Evolutionary conservation across 1,284 basidiomycete species (phyloP).

Genomic region (Puccinia novopanici): DNA sequence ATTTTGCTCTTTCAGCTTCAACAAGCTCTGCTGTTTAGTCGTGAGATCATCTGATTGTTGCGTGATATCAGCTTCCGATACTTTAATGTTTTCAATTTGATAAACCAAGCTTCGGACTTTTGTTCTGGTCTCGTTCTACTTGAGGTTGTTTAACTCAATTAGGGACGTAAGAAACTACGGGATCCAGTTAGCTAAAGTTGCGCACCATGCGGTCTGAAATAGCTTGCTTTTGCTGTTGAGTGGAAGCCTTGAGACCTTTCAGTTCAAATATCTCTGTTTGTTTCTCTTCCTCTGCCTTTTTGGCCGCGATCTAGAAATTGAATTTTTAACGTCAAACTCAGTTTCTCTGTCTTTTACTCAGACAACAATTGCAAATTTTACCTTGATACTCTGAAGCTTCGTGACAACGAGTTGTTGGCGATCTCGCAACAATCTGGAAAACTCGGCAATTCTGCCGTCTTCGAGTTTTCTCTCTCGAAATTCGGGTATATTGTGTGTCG

Average conservation of each 20-base stretch:
- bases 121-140: constrained; percentile 51
- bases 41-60: constrained; percentile 58
- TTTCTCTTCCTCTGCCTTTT: constrained; percentile 53
- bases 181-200: not conserved
- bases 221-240: constrained; percentile 46
- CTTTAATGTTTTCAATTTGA: constrained; percentile 56
- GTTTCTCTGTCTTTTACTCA: not conserved
- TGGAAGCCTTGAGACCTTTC: constrained; percentile 9
- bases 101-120: constrained; percentile 60
- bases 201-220: constrained; percentile 45
- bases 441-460: constrained; percentile 70
- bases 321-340: not conserved
- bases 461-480: constrained; percentile 70
- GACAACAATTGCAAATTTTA: constrained; percentile 56
- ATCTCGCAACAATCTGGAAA: constrained; percentile 68
- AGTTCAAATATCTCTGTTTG: constrained; percentile 55
- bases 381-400: constrained; percentile 69
- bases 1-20: constrained; percentile 67
- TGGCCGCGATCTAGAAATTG: constrained; percentile 29
- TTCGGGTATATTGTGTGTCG: constrained; percentile 72
- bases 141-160: not conserved
- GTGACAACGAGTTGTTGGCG: constrained; percentile 65
- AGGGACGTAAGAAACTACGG: not conserved
- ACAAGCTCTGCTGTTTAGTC: constrained; percentile 68
- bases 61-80: constrained; percentile 67